Evolutionary conservation across 2,329 filamentous ascomycete genomes (phyloP), one percentile per base, ranked within the genome.

Genomic region (Sclerotinia borealis): DNA sequence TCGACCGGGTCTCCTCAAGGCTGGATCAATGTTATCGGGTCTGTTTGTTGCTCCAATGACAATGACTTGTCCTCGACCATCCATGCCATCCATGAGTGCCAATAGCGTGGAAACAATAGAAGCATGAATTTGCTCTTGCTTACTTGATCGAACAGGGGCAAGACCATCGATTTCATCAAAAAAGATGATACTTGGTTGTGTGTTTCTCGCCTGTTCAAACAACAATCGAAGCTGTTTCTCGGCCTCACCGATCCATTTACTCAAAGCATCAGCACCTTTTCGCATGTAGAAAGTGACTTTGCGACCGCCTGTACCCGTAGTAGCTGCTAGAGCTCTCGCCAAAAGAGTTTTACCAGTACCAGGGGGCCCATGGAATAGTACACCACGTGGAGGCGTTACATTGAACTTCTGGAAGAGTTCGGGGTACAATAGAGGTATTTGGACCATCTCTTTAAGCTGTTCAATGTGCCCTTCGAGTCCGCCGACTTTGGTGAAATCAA

Each of bases 201-300:
- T 98, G 75, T 92, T 95, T 66, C 93, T 85, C 19, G 95, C 95
- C 77, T 99, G 95, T 71, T 98, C 95, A 68, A 99, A 99, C 6
- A 99, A 82, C 63, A 98, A 79, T 51, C 95, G 88, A 61, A 99
- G 84, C 75, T 99, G 95, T 77, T 93, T 89, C 77, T 99, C 95
- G 11, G 96, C 95, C 77, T 99, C 95, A 74, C 95, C 95, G 59
- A 99, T 95, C 95, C 95, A 99, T 77, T 99, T 99, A 77, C 93
- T 97, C 66, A 99, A 80, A 19, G 93, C 93, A 82, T 99, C 95
- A 29, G 95, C 96, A 74, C 95, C 96, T 77, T 99, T 99, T 65
- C 95, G 89, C 95, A 99, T 99, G 77, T 98, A 99, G 72, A 99
- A 99, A 0, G 93, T 98, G 67, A 99, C 95, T 75, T 98, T 98